A percentile compares a stretch with the other conserved stretches of the same genome.
Evolutionary conservation across 352 stramenopile species (phyloP).

Genomic region (Phytophthora niederhauseri): DNA sequence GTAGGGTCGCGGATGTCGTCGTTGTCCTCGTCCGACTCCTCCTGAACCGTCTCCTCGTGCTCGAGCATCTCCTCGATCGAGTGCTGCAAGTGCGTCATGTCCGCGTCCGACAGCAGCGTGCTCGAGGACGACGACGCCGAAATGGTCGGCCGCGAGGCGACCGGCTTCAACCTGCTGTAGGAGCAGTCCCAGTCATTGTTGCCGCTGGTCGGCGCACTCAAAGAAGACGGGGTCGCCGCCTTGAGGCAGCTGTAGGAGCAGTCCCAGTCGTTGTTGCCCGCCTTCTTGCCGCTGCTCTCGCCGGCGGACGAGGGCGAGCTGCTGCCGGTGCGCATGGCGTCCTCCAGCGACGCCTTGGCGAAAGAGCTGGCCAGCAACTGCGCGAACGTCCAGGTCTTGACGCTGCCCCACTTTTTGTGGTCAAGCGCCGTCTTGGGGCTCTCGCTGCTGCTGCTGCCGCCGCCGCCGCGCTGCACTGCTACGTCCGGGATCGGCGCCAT

Average conservation of each 20-base stretch:
- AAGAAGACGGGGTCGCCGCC: not conserved
- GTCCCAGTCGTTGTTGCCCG: slow-evolving; percentile 50
- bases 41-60: slow-evolving; percentile 34
- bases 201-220: slow-evolving; percentile 11
- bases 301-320: slow-evolving; percentile 9
- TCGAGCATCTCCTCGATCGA: slow-evolving; percentile 38
- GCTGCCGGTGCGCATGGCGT: slow-evolving; percentile 23
- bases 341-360: slow-evolving; percentile 61
- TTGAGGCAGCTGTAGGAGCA: slow-evolving; percentile 43
- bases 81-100: slow-evolving; percentile 29
- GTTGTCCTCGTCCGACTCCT: slow-evolving; percentile 1
- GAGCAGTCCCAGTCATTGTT: slow-evolving; percentile 47
- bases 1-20: slow-evolving; percentile 17
- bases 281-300: slow-evolving; percentile 4
- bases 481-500: slow-evolving; percentile 30
- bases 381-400: slow-evolving; percentile 82
- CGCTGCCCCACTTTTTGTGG: slow-evolving; percentile 57
- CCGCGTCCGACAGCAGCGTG: slow-evolving; percentile 49
- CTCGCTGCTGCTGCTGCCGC: not conserved
- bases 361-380: slow-evolving; percentile 72
- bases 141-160: slow-evolving; percentile 28
- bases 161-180: slow-evolving; percentile 33
- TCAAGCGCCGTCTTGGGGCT: slow-evolving; percentile 20
- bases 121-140: slow-evolving; percentile 58
- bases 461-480: not conserved